Evolutionary conservation across 331 rosid genomes (phyloP).

Genomic region (Malus hybrid): DNA sequence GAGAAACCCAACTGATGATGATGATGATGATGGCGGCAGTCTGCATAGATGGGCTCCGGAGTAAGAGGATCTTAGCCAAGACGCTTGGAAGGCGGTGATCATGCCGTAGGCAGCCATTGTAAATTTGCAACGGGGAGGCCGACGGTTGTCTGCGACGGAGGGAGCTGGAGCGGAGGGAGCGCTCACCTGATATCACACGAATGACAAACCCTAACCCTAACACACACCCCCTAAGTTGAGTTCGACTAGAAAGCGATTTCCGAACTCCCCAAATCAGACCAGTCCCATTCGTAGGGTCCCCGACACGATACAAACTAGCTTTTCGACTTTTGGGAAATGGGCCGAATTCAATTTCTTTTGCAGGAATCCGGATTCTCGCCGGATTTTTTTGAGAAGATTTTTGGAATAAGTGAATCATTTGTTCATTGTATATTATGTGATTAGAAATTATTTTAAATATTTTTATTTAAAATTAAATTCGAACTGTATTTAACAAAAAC

Average conservation of each 20-base stretch:
- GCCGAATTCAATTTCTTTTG: too few species aligned
- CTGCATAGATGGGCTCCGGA: neutral
- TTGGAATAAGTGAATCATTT: too few species aligned
- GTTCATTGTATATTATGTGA: fast-evolving
- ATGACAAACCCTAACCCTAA: neutral
- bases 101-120: neutral
- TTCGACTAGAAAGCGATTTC: neutral
- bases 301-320: too few species aligned
- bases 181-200: neutral
- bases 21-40: neutral
- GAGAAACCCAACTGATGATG: too few species aligned
- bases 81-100: neutral
- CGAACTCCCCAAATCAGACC: too few species aligned
- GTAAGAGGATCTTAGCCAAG: neutral
- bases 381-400: too few species aligned
- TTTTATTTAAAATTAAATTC: too few species aligned
- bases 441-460: too few species aligned
- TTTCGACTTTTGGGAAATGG: too few species aligned
- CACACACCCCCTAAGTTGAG: neutral
- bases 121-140: neutral
- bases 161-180: neutral
- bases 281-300: neutral
- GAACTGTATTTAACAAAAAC: too few species aligned
- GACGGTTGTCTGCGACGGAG: neutral
- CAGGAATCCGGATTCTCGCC: too few species aligned